Evolutionary conservation across 2,329 filamentous ascomycete species (phyloP).

Genomic region (Dactylellina drechsleri): DNA sequence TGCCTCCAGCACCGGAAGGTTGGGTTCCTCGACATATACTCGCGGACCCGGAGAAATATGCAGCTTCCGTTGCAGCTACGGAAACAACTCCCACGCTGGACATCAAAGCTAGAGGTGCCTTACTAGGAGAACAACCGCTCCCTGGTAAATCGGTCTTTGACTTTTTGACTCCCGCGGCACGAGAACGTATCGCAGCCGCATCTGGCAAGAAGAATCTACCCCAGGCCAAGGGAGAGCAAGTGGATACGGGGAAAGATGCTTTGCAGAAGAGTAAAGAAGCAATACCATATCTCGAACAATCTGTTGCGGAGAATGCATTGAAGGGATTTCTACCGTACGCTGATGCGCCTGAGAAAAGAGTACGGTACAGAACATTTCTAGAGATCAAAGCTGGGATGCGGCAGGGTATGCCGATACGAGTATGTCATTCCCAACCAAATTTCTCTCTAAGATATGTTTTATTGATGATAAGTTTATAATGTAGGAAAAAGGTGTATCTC

Average conservation of each 20-base stretch:
- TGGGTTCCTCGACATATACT: conserved; percentile 67
- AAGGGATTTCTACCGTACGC: conserved; percentile 80
- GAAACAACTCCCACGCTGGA: conserved; percentile 12
- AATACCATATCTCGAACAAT: conserved; percentile 63
- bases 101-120: conserved; percentile 68
- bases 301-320: conserved; percentile 64
- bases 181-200: conserved; percentile 78
- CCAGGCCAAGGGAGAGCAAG: conserved; percentile 76
- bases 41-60: conserved; percentile 33
- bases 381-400: conserved; percentile 76
- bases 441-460: neutral
- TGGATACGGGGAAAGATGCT: conserved; percentile 71
- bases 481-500: conserved; percentile 64
- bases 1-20: conserved; percentile 74
- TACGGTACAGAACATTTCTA: conserved; percentile 83
- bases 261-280: conserved; percentile 68
- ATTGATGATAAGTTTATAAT: neutral
- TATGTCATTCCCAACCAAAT: conserved; percentile 32
- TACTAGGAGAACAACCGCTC: conserved; percentile 81
- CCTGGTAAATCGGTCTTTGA: conserved; percentile 97
- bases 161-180: conserved; percentile 80
- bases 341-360: conserved; percentile 80
- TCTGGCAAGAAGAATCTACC: conserved; percentile 83
- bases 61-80: conserved; percentile 8
- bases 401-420: conserved; percentile 69